Percentiles rank a stretch among this genome's conserved stretches.
Conservation (phyloP, 2,329 filamentous ascomycete species). For the Paecilomyces dactylethromorphus region DNA sequence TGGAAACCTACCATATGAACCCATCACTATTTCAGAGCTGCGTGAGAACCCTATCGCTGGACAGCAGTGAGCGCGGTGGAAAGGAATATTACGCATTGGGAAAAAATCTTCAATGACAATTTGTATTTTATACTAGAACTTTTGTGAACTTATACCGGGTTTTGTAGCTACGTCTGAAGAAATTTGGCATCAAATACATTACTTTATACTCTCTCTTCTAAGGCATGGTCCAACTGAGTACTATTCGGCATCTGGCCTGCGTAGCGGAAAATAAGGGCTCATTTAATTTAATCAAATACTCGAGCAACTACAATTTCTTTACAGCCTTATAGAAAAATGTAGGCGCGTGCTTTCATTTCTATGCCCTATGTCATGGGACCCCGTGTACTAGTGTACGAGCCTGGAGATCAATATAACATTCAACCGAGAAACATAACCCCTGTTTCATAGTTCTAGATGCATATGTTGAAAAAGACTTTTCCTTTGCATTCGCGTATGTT, state of each 20-base stretch:
- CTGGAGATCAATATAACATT: no score
- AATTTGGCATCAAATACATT: neutral
- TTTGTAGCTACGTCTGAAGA: neutral
- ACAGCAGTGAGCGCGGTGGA: neutral
- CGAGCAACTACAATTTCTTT: no score
- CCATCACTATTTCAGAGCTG: slow-evolving; percentile 16
- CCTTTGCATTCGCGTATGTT: neutral
- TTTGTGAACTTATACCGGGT: neutral
- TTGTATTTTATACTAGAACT: neutral
- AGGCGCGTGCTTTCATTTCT: no score
- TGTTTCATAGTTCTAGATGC: neutral
- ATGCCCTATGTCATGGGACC: no score
- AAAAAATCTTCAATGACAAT: neutral
- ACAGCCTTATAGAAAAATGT: no score
- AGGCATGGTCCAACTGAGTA: neutral
- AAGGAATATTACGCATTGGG: neutral
- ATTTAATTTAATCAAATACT: no score
- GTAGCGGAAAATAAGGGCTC: neutral
- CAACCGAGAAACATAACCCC: neutral
- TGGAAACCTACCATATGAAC: slow-evolving; percentile 56
- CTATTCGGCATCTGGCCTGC: neutral
- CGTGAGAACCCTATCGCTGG: slow-evolving; percentile 10
- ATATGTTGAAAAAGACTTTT: neutral
- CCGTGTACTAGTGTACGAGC: no score
- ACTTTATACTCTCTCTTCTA: neutral